These are phyloP conservation scores for Schwanniomyces pseudopolymorphus DNA, from an alignment of 805 yeast species.

Conservation along the genomic window DNA sequence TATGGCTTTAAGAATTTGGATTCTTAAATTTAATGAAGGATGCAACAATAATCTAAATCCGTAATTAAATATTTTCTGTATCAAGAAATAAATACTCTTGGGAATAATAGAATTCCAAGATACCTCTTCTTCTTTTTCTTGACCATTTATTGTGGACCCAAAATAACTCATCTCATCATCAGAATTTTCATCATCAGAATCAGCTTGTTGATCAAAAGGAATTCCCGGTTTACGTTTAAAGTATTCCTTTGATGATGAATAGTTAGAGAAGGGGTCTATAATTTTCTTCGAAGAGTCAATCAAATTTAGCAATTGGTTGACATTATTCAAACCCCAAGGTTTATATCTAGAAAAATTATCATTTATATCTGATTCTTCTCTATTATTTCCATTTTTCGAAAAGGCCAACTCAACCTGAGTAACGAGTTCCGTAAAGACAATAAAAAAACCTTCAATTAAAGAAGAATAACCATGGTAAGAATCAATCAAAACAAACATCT, in stretches of 20 bases:
- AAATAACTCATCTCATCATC: constrained; percentile 19
- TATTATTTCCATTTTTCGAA: constrained; percentile 1
- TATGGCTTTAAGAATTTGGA: constrained; percentile 54
- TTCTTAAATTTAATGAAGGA: constrained; percentile 54
- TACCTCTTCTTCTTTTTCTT: constrained; percentile 14
- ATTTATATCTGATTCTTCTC: not conserved
- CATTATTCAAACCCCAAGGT: constrained; percentile 61
- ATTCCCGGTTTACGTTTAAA: constrained; percentile 36
- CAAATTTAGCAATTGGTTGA: constrained; percentile 44
- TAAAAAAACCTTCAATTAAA: constrained; percentile 71
- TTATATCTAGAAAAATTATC: constrained; percentile 24
- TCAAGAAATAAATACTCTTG: constrained; percentile 52
- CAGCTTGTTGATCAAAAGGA: constrained; percentile 27
- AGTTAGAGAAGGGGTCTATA: constrained; percentile 26
- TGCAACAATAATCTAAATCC: constrained; percentile 72
- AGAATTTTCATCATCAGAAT: constrained; percentile 26
- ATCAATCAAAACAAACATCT: constrained; percentile 77
- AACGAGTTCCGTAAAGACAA: constrained; percentile 63
- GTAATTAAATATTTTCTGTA: constrained; percentile 63
- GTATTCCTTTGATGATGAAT: constrained; percentile 39
- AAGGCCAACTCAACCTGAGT: constrained; percentile 30
- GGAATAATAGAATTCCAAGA: constrained; percentile 72
- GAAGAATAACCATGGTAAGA: constrained; percentile 78
- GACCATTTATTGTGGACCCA: constrained; percentile 12
- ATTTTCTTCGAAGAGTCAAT: constrained; percentile 35